Conservation (phyloP, 805 yeast genomes). For the Metschnikowia colocasiae region DNA sequence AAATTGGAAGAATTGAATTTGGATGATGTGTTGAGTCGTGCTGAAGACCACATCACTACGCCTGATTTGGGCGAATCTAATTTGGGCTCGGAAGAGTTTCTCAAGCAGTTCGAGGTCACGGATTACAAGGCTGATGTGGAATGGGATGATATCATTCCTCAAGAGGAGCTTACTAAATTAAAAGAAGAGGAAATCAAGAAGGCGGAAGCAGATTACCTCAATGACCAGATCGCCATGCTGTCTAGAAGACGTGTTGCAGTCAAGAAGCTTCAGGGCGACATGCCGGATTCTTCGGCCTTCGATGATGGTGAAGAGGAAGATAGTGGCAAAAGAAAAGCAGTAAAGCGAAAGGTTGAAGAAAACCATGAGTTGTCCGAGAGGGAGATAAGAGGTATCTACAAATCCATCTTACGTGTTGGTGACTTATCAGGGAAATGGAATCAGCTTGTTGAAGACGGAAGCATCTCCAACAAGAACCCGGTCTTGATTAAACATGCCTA, state of each 20-base stretch:
- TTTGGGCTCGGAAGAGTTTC: constrained; percentile 95
- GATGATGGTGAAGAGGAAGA: constrained; percentile 37
- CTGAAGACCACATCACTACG: constrained; percentile 94
- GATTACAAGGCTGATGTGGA: constrained; percentile 97
- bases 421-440: constrained; percentile 76
- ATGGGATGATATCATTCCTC: constrained; percentile 99
- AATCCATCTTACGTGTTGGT: constrained; percentile 78
- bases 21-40: constrained; percentile 94
- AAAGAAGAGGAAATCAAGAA: constrained; percentile 89
- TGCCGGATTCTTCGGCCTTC: constrained; percentile 35
- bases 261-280: constrained; percentile 45
- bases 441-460: constrained; percentile 83
- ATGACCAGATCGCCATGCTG: constrained; percentile 86
- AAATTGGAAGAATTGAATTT: constrained; percentile 91
- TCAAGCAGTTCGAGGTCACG: constrained; percentile 96
- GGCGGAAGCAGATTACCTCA: constrained; percentile 79
- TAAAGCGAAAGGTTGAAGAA: constrained; percentile 32
- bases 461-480: constrained; percentile 79
- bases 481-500: constrained; percentile 72
- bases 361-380: constrained; percentile 67
- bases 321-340: constrained; percentile 23
- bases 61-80: constrained; percentile 98
- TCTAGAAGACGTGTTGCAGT: constrained; percentile 76
- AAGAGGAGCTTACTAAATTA: constrained; percentile 80
- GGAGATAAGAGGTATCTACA: constrained; percentile 81